Base-by-base conservation (phyloP, 1,284 basidiomycete genomes). In the Gymnopus androsaceus region DNA sequence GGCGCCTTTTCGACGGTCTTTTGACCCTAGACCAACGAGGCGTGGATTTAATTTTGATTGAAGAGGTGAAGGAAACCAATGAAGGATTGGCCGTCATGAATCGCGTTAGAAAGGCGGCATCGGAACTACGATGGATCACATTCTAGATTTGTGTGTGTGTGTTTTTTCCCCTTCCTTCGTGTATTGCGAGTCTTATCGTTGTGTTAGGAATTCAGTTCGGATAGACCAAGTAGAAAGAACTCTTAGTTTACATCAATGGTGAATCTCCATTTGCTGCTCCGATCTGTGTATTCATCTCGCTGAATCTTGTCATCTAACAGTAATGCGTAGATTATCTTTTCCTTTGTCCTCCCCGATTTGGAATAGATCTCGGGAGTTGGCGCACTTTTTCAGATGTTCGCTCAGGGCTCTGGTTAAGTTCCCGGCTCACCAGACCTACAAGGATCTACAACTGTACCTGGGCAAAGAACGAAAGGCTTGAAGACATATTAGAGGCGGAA, bases 41-140 rank as follows among this genome's bases (percentile, higher is more conserved):
- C 1, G 94, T 94, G 5, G 87, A 95, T 64, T 66, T 87, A 28
- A 98, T 99, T 63, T 70, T 98, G 14, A 83, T 97, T 50, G 95
- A 99, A 72, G 94, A 89, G 57, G 80, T 98, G 17, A 72, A 78
- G 33, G 94, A 98, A 69, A 81, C 82, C 19, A 83, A 86, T 27
- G 88, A 98, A 62, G 97, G 96, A 0, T 72, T 98, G 45, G 97
- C 97, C 1, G 85, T 99, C 25, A 98, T 98, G 95, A 98, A 99
- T 69, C 81, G 96, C n/a, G 84, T 95, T n/a, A 84, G 83, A 59
- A 99, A 99, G 71, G 96, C 97, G 1, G 94, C 95, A 2, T 84
- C 87, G 3, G 83, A 84, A 61, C 71, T 75, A 49, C 68, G 72
- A 61, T 84, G 82, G 80, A 69, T 87, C 37, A 57, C 47, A 55